These are phyloP conservation scores for Alloteropsis semialata DNA, from an alignment of 176 grass and related monocot genomes.

Conservation along the genomic window DNA sequence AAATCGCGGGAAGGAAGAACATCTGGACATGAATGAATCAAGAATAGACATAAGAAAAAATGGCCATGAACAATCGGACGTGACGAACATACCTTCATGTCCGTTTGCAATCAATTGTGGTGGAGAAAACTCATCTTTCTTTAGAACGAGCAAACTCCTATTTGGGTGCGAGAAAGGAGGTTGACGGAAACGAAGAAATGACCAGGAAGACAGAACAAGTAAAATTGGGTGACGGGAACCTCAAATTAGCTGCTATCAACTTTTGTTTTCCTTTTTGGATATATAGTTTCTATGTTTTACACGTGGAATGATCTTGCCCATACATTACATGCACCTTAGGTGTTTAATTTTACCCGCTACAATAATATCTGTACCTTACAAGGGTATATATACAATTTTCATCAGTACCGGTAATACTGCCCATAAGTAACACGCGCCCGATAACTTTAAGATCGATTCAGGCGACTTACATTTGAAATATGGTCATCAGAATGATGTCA, in stretches of 20 bases:
- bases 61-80: neutral
- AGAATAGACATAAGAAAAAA: neutral
- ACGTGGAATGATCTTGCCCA: neutral
- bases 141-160: neutral
- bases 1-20: neutral
- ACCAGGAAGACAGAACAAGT: neutral
- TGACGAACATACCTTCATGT: conserved; percentile 4
- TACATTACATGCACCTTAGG: too few species aligned
- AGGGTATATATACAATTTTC: too few species aligned
- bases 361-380: too few species aligned
- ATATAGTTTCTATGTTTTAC: neutral
- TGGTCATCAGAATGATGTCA: too few species aligned
- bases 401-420: too few species aligned
- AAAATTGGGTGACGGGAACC: neutral
- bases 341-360: too few species aligned
- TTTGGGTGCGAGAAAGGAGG: conserved; percentile 24
- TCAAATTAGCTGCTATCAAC: conserved; percentile 16
- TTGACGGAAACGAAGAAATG: conserved; percentile 22
- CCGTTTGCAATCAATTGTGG: neutral
- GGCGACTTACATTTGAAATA: too few species aligned
- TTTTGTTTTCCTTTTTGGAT: neutral
- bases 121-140: neutral
- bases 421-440: too few species aligned
- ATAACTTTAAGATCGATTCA: too few species aligned
- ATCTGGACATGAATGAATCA: neutral